Conservation (phyloP, 2,329 filamentous ascomycete species). For the Rasamsonia emersonii region DNA sequence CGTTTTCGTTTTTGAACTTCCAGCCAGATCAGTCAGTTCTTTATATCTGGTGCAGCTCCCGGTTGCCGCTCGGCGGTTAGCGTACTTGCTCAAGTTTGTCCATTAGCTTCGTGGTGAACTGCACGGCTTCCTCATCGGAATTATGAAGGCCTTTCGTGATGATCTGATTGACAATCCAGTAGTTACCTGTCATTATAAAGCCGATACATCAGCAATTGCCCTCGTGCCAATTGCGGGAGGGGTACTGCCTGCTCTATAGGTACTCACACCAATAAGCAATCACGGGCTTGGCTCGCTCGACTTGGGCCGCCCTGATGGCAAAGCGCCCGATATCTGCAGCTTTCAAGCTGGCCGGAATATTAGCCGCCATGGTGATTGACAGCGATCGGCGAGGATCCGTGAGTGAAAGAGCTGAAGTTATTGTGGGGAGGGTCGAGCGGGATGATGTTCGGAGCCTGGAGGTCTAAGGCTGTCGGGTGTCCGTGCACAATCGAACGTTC, state of each 20-base stretch:
- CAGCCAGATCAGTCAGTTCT: slow-evolving; percentile 5
- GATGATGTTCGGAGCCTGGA: too few relatives aligned
- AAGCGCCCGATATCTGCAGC: slow-evolving; percentile 76
- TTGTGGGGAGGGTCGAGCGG: too few relatives aligned
- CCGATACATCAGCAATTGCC: too few relatives aligned
- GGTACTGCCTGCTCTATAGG: background rate
- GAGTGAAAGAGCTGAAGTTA: too few relatives aligned
- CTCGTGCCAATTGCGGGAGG: slow-evolving; percentile 7
- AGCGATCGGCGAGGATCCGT: background rate
- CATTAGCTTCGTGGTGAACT: slow-evolving; percentile 77
- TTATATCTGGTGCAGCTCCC: background rate
- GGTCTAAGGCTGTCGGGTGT: too few relatives aligned
- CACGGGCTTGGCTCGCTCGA: slow-evolving; percentile 76
- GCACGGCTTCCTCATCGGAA: slow-evolving; percentile 65
- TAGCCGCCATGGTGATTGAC: slow-evolving; percentile 54
- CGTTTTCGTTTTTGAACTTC: slow-evolving; percentile 63
- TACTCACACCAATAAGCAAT: slow-evolving; percentile 89
- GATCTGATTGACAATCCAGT: slow-evolving; percentile 89
- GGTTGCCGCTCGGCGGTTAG: slow-evolving; percentile 3
- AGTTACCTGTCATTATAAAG: slow-evolving; percentile 54
- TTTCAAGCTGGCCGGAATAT: slow-evolving; percentile 64
- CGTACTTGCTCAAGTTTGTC: slow-evolving; percentile 76
- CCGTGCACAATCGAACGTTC: too few relatives aligned
- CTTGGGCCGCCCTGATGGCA: slow-evolving; percentile 71
- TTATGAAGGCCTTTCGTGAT: slow-evolving; percentile 71